Evolutionary conservation across 345 rosid species (phyloP).

Genomic region (Eucalyptus regnans): DNA sequence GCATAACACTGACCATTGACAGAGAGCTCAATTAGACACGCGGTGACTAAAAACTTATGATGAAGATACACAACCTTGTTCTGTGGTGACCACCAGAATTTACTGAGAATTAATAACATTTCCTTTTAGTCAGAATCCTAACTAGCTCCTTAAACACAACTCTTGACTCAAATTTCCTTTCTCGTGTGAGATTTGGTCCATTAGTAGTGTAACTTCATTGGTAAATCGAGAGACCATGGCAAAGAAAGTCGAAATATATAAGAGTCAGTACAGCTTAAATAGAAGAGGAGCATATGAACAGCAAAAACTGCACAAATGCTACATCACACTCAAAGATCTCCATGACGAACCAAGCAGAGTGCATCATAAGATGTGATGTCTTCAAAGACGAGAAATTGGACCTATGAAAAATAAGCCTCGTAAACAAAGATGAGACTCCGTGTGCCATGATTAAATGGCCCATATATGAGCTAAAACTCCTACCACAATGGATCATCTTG

Average conservation of each 20-base stretch:
- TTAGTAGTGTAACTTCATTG: not conserved
- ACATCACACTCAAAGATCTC: not conserved
- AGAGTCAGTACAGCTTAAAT: not conserved
- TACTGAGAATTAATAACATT: not conserved
- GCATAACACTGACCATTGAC: slow-evolving; percentile 24
- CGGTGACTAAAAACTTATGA: not conserved
- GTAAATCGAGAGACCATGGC: not conserved
- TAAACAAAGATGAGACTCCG: not conserved
- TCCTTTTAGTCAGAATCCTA: not conserved
- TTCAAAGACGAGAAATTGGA: not conserved
- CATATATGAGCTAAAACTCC: not conserved
- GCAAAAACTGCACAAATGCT: not conserved
- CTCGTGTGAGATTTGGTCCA: not conserved
- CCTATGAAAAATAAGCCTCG: not conserved
- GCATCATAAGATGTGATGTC: not conserved
- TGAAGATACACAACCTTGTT: not conserved
- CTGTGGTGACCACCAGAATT: not conserved
- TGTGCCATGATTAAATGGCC: not conserved
- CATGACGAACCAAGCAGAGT: not conserved
- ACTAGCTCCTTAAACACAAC: not conserved
- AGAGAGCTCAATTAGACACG: not conserved
- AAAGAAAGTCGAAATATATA: not conserved
- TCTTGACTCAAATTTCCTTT: not conserved
- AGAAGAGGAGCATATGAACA: not conserved
- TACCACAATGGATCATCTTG: not conserved